Conservation (phyloP, 192 early-diverging fungal species). For the Mortierella hygrophila region DNA sequence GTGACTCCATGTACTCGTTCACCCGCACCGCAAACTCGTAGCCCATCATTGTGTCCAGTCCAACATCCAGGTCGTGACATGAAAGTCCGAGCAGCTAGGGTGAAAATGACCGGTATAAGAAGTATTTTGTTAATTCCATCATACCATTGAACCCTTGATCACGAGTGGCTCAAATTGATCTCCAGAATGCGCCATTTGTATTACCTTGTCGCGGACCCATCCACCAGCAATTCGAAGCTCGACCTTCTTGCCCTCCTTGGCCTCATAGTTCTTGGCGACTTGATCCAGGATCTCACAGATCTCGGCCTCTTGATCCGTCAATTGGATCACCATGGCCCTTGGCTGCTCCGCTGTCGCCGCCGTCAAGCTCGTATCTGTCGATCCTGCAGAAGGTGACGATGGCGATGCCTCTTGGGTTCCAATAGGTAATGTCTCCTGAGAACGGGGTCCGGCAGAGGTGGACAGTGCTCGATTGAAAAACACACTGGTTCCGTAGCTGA, state of each 20-base stretch:
- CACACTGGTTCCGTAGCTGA: constrained; percentile 8
- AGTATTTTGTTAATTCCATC: constrained; percentile 45
- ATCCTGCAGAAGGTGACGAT: background rate
- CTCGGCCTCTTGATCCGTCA: constrained; percentile 72
- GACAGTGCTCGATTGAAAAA: constrained; percentile 3
- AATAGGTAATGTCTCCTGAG: background rate
- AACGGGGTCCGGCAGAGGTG: background rate
- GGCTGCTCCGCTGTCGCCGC: background rate
- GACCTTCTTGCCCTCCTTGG: constrained; percentile 62
- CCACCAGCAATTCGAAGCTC: constrained; percentile 94
- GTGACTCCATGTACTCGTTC: constrained; percentile 65
- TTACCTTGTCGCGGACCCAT: constrained; percentile 97
- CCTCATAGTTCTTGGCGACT: constrained; percentile 64
- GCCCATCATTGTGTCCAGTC: constrained; percentile 92
- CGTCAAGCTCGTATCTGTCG: background rate
- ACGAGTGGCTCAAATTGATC: background rate
- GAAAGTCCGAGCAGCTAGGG: constrained; percentile 80
- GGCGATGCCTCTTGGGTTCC: background rate
- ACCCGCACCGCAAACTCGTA: constrained; percentile 87
- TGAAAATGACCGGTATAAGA: background rate
- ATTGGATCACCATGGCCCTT: constrained; percentile 12
- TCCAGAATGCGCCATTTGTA: background rate
- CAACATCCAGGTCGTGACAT: constrained; percentile 94
- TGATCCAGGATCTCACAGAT: constrained; percentile 76
- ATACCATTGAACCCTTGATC: background rate